Base-by-base conservation (phyloP, 257 asterid genomes). In the Nicotiana obtusifolia region DNA sequence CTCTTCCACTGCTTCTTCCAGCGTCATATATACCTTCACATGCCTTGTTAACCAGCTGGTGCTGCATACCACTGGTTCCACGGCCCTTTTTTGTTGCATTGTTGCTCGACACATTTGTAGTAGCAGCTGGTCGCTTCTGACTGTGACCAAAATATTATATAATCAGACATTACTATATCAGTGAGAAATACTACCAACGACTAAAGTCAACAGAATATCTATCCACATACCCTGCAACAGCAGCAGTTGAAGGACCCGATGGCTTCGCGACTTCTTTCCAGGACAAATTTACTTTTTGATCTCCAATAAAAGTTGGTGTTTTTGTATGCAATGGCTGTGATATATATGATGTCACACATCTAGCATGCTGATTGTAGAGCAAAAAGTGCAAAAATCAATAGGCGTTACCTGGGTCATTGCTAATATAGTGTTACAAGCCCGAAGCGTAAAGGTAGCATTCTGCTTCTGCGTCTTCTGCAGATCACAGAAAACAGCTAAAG, bases 391-490 rank as follows among this genome's bases (percentile, higher is more conserved):
- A 73, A 73, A 78, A 84, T 62, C 57, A 15, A 28, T 54, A 22
- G 26, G 30, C 59, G 77, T 87, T 85, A 95, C 98, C 94, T 88
- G 94, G 68, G 97, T 80, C 98, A 95, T 91, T 57, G 92, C 83
- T 57, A 93, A 86, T 80, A 95, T 91, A 86, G 91, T 93, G 89
- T 90, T 93, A 91, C 99, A 95, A 78, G 93, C 81, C 31, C 97
- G 93, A 78, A 92, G 99, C 26, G 91, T 90, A 85, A 89, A 84
- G 16, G 99, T 92, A 62, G 98, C 91, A 80, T 86, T 90, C 88
- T 93, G 99, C 89, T 89, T 93, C 90, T 92, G 94, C 84, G 88
- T 86, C 85, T 92, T 95, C 99, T 95, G 97, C 90, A 84, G 56
- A 84, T 84, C 69, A 78, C 10, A n/a, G 60, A 59, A 64, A 64